Evolutionary conservation across 1,139 yeast species (phyloP).

Genomic region (Blastobotrys capitulatus): DNA sequence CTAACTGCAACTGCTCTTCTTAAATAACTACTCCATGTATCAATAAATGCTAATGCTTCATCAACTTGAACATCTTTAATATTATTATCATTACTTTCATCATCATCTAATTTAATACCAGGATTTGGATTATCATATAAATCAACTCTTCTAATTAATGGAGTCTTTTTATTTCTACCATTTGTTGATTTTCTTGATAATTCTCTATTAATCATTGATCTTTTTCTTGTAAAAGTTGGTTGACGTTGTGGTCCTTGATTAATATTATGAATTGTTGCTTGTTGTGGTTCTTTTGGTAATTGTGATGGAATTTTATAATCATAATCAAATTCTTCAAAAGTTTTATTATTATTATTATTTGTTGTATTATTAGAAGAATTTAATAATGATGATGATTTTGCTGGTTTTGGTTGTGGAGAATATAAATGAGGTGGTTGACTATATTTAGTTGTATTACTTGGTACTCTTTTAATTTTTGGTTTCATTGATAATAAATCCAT

Average conservation of each 20-base stretch:
- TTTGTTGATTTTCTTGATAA: constrained; percentile 1
- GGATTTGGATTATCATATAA: constrained; percentile 22
- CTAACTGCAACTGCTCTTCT: constrained; percentile 33
- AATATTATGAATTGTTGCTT: background rate
- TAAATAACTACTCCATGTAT: constrained; percentile 33
- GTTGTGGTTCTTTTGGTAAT: background rate
- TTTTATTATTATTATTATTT: background rate
- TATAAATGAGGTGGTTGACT: background rate
- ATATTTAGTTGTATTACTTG: background rate
- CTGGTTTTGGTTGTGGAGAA: constrained; percentile 1
- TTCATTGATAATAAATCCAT: constrained; percentile 16
- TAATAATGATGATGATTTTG: constrained; percentile 2
- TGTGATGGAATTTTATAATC: constrained; percentile 12
- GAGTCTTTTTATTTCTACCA: constrained; percentile 1
- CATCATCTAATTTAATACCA: constrained; percentile 12
- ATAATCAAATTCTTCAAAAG: constrained; percentile 19
- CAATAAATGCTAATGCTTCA: constrained; percentile 31
- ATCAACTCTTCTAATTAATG: constrained; percentile 22
- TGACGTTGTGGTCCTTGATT: background rate
- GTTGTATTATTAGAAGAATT: background rate
- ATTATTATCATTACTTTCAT: background rate
- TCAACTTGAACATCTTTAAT: constrained; percentile 18
- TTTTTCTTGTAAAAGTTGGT: constrained; percentile 11
- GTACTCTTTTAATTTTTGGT: constrained; percentile 11
- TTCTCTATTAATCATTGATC: constrained; percentile 9